These are phyloP conservation scores for Paramyrothecium sp. DNA, from an alignment of 2,329 filamentous ascomycete genomes.

Conservation along the genomic window DNA sequence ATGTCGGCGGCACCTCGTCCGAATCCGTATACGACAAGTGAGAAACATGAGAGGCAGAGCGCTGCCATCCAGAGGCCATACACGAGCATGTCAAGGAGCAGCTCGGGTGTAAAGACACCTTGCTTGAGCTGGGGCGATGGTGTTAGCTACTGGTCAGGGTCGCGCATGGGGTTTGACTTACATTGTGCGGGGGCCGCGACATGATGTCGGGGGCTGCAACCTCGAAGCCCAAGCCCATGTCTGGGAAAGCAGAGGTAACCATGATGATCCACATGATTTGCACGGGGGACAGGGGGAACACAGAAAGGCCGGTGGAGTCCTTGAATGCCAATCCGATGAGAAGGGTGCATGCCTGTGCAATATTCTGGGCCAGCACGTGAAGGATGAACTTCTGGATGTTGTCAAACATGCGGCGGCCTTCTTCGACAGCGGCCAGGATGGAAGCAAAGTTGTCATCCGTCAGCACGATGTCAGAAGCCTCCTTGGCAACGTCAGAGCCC, in stretches of 20 bases:
- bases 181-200: constrained; percentile 64
- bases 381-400: constrained; percentile 74
- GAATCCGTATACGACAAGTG: constrained; percentile 48
- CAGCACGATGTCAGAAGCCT: constrained; percentile 65
- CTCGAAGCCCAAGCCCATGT: constrained; percentile 75
- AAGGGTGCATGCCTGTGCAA: constrained; percentile 66
- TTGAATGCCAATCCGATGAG: constrained; percentile 71
- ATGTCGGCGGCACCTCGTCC: constrained; percentile 50
- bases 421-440: constrained; percentile 69
- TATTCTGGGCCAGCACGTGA: constrained; percentile 65
- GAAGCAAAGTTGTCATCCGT: constrained; percentile 73
- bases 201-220: constrained; percentile 68
- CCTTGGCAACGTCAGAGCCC: constrained; percentile 70
- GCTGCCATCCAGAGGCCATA: constrained; percentile 67
- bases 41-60: constrained; percentile 53
- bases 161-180: constrained; percentile 24
- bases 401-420: constrained; percentile 69
- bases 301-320: constrained; percentile 59
- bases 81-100: constrained; percentile 64
- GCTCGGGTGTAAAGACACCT: constrained; percentile 64
- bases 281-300: constrained; percentile 71
- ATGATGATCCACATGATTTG: constrained; percentile 79
- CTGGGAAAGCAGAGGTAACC: constrained; percentile 71
- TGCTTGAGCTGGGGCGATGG: constrained; percentile 25
- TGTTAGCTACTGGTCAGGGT: background rate